These are phyloP conservation scores for Albugo candida DNA, from an alignment of 352 stramenopile genomes.

Conservation along the genomic window DNA sequence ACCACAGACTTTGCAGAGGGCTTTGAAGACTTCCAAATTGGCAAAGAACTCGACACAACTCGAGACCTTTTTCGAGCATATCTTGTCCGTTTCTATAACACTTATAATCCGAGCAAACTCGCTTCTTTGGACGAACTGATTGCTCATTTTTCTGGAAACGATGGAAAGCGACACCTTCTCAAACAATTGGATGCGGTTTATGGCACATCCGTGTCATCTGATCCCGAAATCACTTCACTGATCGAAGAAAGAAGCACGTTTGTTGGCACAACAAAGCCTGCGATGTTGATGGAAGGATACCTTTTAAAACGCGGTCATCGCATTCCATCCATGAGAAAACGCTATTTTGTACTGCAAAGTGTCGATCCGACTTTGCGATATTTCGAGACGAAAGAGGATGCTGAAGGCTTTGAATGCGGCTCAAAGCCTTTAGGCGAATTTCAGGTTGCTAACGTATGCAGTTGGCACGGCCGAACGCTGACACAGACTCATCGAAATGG, in stretches of 20 bases:
- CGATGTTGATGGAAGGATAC: slow-evolving; percentile 52
- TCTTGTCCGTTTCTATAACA: slow-evolving; percentile 16
- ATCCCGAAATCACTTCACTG: slow-evolving; percentile 14
- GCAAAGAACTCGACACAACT: too few species aligned
- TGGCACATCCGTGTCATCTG: slow-evolving; percentile 18
- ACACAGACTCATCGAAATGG: slow-evolving; percentile 29
- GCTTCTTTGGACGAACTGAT: slow-evolving; percentile 19
- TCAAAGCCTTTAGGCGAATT: slow-evolving; percentile 10
- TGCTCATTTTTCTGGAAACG: slow-evolving; percentile 21
- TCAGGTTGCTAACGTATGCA: slow-evolving; percentile 26
- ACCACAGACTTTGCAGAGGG: too few species aligned
- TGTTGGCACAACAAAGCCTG: not conserved
- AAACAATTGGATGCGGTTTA: slow-evolving; percentile 54
- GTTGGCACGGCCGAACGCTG: slow-evolving; percentile 48
- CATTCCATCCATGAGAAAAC: slow-evolving; percentile 54
- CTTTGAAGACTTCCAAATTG: too few species aligned
- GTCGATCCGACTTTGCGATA: slow-evolving; percentile 22
- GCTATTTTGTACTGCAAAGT: slow-evolving; percentile 40
- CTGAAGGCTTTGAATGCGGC: not conserved
- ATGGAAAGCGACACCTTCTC: slow-evolving; percentile 27
- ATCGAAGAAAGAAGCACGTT: slow-evolving; percentile 5
- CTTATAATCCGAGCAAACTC: slow-evolving; percentile 39
- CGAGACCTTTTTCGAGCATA: too few species aligned
- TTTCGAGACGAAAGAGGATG: slow-evolving; percentile 49
- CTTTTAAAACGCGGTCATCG: slow-evolving; percentile 49